A percentile compares a stretch with the other conserved stretches of the same genome.
These are phyloP conservation scores for Melanopsichium pennsylvanicum DNA, from an alignment of 1,284 basidiomycete genomes.

Conservation along the genomic window DNA sequence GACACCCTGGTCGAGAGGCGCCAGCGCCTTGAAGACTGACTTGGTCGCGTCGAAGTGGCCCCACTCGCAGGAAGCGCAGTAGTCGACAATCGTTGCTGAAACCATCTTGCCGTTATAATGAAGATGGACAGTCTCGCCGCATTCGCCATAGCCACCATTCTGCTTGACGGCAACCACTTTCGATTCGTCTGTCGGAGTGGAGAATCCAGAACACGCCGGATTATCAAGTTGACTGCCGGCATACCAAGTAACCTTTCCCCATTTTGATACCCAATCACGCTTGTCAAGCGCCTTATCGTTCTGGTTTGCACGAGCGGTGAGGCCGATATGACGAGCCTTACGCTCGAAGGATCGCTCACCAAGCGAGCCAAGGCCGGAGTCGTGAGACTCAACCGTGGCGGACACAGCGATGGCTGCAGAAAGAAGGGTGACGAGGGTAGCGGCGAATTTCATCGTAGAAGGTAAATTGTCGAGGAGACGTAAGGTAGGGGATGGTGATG, in stretches of 20 bases:
- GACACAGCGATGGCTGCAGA: slow-evolving; percentile 35
- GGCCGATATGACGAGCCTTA: slow-evolving; percentile 50
- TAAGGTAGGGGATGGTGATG: neutral
- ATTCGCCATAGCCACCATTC: slow-evolving; percentile 51
- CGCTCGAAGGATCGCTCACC: slow-evolving; percentile 49
- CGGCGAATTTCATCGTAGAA: slow-evolving; percentile 52
- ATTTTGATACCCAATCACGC: slow-evolving; percentile 43
- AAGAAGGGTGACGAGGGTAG: slow-evolving; percentile 27
- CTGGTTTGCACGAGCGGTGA: slow-evolving; percentile 9
- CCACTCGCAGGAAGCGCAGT: slow-evolving; percentile 50
- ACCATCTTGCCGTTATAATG: slow-evolving; percentile 59
- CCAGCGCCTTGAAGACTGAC: slow-evolving; percentile 56
- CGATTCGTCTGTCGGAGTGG: slow-evolving; percentile 48
- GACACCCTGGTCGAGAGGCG: slow-evolving; percentile 50
- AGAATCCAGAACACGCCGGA: slow-evolving; percentile 62
- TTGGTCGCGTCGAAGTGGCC: slow-evolving; percentile 55
- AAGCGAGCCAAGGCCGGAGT: slow-evolving; percentile 37
- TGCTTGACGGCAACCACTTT: slow-evolving; percentile 54
- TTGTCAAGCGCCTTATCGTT: slow-evolving; percentile 19
- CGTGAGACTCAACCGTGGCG: slow-evolving; percentile 38
- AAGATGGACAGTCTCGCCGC: slow-evolving; percentile 56
- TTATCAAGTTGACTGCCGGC: slow-evolving; percentile 51
- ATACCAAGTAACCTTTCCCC: slow-evolving; percentile 58
- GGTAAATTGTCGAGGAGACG: neutral
- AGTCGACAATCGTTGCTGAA: slow-evolving; percentile 51